Conservation (phyloP, 306 rosid genomes). For the Astragalus membranaceus region DNA sequence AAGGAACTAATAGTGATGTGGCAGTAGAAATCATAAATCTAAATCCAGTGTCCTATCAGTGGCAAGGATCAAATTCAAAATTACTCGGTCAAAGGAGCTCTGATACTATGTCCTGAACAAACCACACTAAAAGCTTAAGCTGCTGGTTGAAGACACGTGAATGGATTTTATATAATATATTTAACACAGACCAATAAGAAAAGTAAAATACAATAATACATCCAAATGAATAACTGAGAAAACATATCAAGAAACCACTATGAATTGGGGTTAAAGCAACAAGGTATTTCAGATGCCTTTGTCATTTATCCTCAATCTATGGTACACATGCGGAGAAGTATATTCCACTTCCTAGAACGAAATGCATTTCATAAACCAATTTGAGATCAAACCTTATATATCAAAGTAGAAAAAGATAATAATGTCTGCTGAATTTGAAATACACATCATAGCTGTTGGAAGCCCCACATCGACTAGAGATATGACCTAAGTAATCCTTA, state of each 20-base stretch:
- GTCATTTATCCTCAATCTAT: not conserved
- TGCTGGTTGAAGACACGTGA: not conserved
- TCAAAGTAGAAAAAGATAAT: not conserved
- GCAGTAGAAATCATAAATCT: too few relatives aligned
- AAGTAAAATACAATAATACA: not conserved
- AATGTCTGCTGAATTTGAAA: not conserved
- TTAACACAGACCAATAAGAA: not conserved
- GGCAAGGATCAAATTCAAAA: not conserved
- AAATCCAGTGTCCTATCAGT: too few relatives aligned
- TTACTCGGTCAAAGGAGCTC: not conserved
- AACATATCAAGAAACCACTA: not conserved
- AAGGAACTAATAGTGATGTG: too few relatives aligned
- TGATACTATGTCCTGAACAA: not conserved
- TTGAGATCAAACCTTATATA: not conserved
- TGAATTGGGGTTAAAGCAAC: not conserved
- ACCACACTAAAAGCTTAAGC: not conserved
- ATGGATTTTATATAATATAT: not conserved
- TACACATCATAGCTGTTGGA: not conserved
- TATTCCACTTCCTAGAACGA: not conserved
- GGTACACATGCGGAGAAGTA: not conserved
- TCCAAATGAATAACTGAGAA: not conserved
- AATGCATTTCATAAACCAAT: not conserved
- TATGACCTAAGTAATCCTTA: too few relatives aligned
- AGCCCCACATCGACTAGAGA: too few relatives aligned
- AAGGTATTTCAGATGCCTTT: not conserved